These are phyloP conservation scores for Acanthamoeba pearcei DNA, from an alignment of 208 protist genomes.

Conservation along the genomic window DNA sequence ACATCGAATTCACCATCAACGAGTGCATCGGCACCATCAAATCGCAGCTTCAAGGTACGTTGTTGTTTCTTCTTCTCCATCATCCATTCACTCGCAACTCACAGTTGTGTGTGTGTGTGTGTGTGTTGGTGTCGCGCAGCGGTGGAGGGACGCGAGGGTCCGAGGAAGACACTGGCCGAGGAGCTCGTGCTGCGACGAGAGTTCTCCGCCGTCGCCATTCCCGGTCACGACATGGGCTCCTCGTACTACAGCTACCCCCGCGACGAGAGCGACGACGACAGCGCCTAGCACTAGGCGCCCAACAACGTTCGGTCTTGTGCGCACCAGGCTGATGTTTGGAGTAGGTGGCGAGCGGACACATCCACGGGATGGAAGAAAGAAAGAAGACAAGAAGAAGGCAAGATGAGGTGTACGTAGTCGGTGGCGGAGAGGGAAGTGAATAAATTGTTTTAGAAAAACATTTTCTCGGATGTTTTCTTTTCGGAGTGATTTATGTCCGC, in stretches of 20 bases:
- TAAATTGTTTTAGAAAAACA: no score
- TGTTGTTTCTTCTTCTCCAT: background rate
- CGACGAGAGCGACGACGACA: constrained; percentile 31
- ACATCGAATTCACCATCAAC: constrained; percentile 67
- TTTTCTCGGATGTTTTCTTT: background rate
- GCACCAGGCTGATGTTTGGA: no score
- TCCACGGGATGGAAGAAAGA: background rate
- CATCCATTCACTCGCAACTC: background rate
- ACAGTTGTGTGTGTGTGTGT: background rate
- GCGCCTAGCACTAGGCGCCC: background rate
- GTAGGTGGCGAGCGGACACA: no score
- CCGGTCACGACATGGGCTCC: constrained; percentile 41
- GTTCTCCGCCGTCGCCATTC: constrained; percentile 46
- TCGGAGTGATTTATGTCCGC: background rate
- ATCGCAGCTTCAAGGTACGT: constrained; percentile 15
- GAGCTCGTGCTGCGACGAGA: constrained; percentile 22
- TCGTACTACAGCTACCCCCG: constrained; percentile 4
- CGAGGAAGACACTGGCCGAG: constrained; percentile 33
- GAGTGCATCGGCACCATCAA: constrained; percentile 58
- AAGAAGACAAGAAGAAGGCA: no score
- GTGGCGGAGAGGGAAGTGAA: no score
- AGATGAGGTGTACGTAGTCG: no score
- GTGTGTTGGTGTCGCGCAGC: background rate
- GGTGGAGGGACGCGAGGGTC: constrained; percentile 24
- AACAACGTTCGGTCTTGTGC: no score